Conservation (phyloP, 208 protist species). For the Wallacemonas sp. region DNA sequence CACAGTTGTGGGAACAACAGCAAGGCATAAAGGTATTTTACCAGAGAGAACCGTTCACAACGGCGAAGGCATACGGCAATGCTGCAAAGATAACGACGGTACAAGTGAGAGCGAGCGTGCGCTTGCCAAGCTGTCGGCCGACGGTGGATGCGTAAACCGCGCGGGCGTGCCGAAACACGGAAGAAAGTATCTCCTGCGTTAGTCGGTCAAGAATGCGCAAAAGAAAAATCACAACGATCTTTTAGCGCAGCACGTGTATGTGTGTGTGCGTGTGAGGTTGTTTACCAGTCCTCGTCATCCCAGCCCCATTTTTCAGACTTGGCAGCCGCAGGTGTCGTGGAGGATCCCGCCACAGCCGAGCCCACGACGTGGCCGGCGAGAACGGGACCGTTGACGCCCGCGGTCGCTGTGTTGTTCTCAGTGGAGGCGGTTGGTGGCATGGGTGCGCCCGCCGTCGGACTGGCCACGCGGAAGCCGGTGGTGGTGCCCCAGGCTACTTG, state of each 20-base stretch:
- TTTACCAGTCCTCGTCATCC: constrained; percentile 28
- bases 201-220: background rate
- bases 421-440: background rate
- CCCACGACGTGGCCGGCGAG: constrained; percentile 13
- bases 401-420: too few relatives aligned
- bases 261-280: background rate
- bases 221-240: background rate
- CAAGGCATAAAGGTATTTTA: too few relatives aligned
- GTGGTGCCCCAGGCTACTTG: constrained; percentile 6
- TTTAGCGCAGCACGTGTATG: background rate
- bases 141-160: too few relatives aligned
- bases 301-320: constrained; percentile 36
- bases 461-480: background rate
- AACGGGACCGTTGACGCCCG: background rate
- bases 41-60: too few relatives aligned
- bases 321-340: background rate
- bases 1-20: too few relatives aligned
- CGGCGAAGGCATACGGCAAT: too few relatives aligned
- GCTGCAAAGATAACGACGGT: too few relatives aligned
- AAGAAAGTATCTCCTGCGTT: too few relatives aligned
- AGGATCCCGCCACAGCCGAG: background rate
- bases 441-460: too few relatives aligned
- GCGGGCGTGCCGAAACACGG: too few relatives aligned
- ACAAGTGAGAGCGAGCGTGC: too few relatives aligned
- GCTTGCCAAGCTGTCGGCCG: too few relatives aligned